A percentile compares a stretch with the other conserved stretches of the same genome.
Conservation (phyloP, 2,329 filamentous ascomycete genomes). For the Colletotrichum orchidophilum region DNA sequence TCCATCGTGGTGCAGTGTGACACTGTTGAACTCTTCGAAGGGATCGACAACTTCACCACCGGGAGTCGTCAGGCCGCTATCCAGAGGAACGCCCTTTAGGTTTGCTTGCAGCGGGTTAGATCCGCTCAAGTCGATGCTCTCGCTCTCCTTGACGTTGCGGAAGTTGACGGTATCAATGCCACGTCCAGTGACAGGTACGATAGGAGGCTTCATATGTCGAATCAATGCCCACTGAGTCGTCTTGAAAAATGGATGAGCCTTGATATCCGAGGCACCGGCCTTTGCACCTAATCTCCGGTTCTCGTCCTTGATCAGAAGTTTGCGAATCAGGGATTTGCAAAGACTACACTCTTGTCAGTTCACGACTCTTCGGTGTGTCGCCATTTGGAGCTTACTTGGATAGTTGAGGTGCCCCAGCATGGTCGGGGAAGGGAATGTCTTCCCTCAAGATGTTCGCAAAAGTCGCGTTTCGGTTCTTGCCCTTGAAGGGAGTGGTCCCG, state of each 20-base stretch:
- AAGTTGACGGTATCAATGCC: constrained; percentile 97
- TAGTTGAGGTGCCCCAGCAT: constrained; percentile 82
- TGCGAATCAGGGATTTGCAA: constrained; percentile 96
- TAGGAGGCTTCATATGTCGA: constrained; percentile 96
- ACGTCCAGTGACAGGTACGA: constrained; percentile 89
- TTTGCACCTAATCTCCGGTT: constrained; percentile 91
- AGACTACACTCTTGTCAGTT: constrained; percentile 64
- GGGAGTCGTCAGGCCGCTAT: constrained; percentile 86
- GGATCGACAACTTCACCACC: constrained; percentile 83
- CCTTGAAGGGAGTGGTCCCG: constrained; percentile 98
- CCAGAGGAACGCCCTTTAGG: constrained; percentile 83
- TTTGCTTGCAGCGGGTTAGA: constrained; percentile 55
- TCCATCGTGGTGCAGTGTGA: constrained; percentile 95
- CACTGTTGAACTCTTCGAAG: constrained; percentile 98
- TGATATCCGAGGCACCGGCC: constrained; percentile 96
- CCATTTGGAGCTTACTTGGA: constrained; percentile 74
- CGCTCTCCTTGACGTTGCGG: constrained; percentile 96
- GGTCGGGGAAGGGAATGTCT: constrained; percentile 95
- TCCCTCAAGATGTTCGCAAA: constrained; percentile 97
- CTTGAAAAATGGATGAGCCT: constrained; percentile 94
- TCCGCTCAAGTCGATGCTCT: constrained; percentile 86
- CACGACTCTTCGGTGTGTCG: constrained; percentile 9
- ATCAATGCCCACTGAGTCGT: constrained; percentile 97
- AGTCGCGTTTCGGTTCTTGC: constrained; percentile 97
- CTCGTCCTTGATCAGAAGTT: constrained; percentile 97